Evolutionary conservation across 192 early-diverging fungal species (phyloP).

Genomic region (Irineochytrium annulatum): DNA sequence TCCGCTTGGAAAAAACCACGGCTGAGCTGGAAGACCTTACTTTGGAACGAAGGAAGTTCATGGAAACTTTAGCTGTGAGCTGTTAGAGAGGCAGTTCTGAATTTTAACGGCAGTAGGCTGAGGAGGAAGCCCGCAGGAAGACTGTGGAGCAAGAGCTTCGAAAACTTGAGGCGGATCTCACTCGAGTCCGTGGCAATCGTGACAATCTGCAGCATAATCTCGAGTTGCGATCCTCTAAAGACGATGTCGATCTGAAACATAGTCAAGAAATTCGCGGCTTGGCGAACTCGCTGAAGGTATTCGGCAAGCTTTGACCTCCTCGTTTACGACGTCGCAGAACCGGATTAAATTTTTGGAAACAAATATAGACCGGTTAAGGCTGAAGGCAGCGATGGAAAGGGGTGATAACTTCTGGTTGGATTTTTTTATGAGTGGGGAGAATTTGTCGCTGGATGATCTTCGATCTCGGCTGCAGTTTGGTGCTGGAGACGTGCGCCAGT

Average conservation of each 20-base stretch:
- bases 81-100: background rate
- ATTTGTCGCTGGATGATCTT: too few species aligned
- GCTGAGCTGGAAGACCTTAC: conserved; percentile 29
- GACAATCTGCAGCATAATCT: conserved; percentile 36
- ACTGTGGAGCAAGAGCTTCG: conserved; percentile 38
- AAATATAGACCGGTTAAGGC: conserved; percentile 40
- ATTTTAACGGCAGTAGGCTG: conserved; percentile 20
- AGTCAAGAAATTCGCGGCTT: conserved; percentile 33
- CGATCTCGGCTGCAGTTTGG: too few species aligned
- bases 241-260: conserved; percentile 30
- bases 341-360: conserved; percentile 41
- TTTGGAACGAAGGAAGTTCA: conserved; percentile 33
- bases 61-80: conserved; percentile 41
- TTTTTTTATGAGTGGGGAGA: conserved; percentile 28
- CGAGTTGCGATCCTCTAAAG: conserved; percentile 39
- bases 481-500: too few species aligned
- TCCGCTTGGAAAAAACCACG: conserved; percentile 26
- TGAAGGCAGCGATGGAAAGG: conserved; percentile 29
- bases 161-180: conserved; percentile 38
- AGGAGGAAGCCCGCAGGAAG: conserved; percentile 38
- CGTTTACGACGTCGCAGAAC: conserved; percentile 10
- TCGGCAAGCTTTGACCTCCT: background rate
- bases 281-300: conserved; percentile 39
- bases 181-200: conserved; percentile 38
- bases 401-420: conserved; percentile 32